Evolutionary conservation across 2,329 filamentous ascomycete genomes (phyloP).

Genomic region (Fusarium tjaetaba): DNA sequence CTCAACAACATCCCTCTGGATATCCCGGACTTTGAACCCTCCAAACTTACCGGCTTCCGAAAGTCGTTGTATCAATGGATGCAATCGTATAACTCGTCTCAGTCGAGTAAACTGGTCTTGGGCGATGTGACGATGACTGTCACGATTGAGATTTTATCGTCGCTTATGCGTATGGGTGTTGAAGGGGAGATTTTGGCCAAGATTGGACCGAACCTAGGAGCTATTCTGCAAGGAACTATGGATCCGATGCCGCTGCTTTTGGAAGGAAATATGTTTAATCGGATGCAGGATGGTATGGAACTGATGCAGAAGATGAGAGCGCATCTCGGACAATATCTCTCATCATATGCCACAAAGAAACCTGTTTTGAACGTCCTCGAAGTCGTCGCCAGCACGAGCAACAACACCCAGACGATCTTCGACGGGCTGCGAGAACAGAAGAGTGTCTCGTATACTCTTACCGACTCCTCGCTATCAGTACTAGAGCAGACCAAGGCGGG

Average conservation of each 20-base stretch:
- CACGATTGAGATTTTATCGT: conserved; percentile 23
- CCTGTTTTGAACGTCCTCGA: conserved; percentile 2
- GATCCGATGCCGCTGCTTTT: background rate
- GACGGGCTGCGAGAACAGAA: background rate
- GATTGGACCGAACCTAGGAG: conserved; percentile 14
- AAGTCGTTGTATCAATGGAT: conserved; percentile 11
- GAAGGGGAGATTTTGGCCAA: conserved; percentile 15
- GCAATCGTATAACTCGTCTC: background rate
- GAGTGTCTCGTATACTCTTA: background rate
- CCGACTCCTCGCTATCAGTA: background rate
- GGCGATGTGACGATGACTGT: conserved; percentile 11
- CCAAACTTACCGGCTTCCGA: background rate
- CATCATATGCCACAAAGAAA: conserved; percentile 2
- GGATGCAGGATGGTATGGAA: background rate
- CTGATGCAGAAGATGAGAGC: background rate
- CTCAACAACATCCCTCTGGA: conserved; percentile 16
- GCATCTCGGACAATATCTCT: conserved; percentile 1
- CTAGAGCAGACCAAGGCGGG: background rate
- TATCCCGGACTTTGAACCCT: conserved; percentile 1
- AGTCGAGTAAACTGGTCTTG: background rate
- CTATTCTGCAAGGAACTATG: background rate
- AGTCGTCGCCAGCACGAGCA: background rate
- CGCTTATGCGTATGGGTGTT: background rate
- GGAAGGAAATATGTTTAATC: background rate
- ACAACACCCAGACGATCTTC: background rate